Base-by-base conservation (phyloP, 805 yeast genomes). In the Yamadazyma insecticola region DNA sequence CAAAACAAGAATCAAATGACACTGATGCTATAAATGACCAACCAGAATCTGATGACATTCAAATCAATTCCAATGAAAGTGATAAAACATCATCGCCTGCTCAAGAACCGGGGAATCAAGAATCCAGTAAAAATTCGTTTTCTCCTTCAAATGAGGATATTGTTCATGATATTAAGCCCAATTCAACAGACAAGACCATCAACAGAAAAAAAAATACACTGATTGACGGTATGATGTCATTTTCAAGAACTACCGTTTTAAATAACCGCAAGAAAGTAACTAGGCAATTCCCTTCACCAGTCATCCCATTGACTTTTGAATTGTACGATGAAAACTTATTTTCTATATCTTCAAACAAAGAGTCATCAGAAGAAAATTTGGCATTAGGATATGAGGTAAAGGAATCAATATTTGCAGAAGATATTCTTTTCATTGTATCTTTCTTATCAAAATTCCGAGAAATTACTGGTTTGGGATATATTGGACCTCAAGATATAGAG, bases 401-500 rank as follows among this genome's bases (percentile, higher is more conserved):
- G 13, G 39, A 43, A 12, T 37, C 53, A 7, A 53, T 53, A 2
- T 51, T 47, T 30, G 66, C 63, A 7, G 42, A 45, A 4, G 68
- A 64, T 26, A 54, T 65, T 20, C 29, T 59, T 13, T 57, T 43
- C 39, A 43, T 64, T 14, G 44, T 60, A 10, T 44, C 60, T 15
- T 66, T 46, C 29, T 38, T 64, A 14, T 45, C 45, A 28, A 60
- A 53, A 39, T 66, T 63, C 38, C 35, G 43, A 17, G 48, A 48
- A 12, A 27, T 63, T 3, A 33, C 58, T 4, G 33, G 24, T 9
- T 21, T 44, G 1, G 40, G 38, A 3, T 30, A 37, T 5, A 24
- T 48, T 7, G 66, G 70, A 1, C 72, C 72, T 2, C 54, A 53
- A 16, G 61, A 59, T 36, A 50, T 63, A 13, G 70, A 63, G 30